Conservation (phyloP, 179 eudicot genomes). For the Actinidia arguta region DNA sequence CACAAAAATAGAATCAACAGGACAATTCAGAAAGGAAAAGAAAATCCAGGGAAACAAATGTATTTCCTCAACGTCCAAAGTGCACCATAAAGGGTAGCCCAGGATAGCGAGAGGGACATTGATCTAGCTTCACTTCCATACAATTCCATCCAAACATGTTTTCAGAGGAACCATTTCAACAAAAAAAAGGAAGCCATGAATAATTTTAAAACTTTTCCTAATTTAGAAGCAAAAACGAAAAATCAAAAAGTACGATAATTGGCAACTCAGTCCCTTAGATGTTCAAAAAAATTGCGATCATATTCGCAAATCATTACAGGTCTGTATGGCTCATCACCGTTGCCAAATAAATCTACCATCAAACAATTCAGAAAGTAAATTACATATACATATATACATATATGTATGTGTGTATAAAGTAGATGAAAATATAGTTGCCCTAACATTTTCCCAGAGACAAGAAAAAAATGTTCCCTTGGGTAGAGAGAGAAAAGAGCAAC, state of each 20-base stretch:
- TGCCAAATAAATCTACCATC: neutral
- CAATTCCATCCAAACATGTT: neutral
- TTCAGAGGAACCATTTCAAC: neutral
- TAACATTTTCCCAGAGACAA: conserved; percentile 28
- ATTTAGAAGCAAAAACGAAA: neutral
- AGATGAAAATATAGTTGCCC: conserved; percentile 51
- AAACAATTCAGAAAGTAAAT: neutral
- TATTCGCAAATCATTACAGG: conserved; percentile 88
- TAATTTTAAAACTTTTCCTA: neutral
- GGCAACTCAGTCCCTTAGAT: conserved; percentile 90
- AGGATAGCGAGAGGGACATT: conserved; percentile 67
- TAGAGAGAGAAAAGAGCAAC: conserved; percentile 33
- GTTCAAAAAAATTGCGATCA: conserved; percentile 82
- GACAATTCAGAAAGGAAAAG: neutral
- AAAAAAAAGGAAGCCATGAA: neutral
- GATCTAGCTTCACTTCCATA: conserved; percentile 27
- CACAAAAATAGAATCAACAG: too few species aligned
- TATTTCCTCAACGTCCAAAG: conserved; percentile 70
- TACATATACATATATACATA: too few species aligned
- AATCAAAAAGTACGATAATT: neutral
- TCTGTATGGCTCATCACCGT: conserved; percentile 78
- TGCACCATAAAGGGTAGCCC: conserved; percentile 34
- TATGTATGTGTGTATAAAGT: neutral
- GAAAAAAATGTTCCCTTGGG: neutral
- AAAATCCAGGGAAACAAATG: neutral